phyloP scores from a whole-genome alignment of 257 asterid species.

The Solanum arcanum region DNA sequence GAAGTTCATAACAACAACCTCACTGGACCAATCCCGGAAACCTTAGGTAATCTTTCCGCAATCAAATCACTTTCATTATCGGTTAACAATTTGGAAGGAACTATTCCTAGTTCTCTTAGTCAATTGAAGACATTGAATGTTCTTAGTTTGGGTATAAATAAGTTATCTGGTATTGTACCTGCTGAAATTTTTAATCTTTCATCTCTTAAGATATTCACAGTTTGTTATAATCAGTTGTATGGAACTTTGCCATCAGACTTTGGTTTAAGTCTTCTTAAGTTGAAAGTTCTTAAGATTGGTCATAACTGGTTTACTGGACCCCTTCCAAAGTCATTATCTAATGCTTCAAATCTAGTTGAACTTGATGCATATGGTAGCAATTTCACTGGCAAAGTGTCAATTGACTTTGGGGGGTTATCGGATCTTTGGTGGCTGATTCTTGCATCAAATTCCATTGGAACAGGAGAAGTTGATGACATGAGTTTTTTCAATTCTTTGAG shows the following conservation, averaged over 20 bases:
- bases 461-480: background rate
- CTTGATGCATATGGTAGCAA: background rate
- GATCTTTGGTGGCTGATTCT: background rate
- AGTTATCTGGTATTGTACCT: constrained; percentile 3
- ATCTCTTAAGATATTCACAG: background rate
- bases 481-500: background rate
- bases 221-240: background rate
- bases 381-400: background rate
- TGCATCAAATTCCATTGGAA: background rate
- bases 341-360: background rate
- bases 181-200: background rate
- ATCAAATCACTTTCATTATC: background rate
- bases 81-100: background rate
- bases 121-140: background rate
- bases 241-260: background rate
- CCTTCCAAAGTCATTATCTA: background rate
- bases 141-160: background rate
- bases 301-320: background rate
- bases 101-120: background rate
- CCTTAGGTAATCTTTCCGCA: background rate
- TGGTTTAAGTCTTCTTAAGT: background rate
- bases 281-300: background rate
- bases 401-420: background rate
- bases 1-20: background rate
- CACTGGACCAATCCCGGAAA: background rate